Conservation (phyloP, 331 rosid genomes). For the Malus hybrid region DNA sequence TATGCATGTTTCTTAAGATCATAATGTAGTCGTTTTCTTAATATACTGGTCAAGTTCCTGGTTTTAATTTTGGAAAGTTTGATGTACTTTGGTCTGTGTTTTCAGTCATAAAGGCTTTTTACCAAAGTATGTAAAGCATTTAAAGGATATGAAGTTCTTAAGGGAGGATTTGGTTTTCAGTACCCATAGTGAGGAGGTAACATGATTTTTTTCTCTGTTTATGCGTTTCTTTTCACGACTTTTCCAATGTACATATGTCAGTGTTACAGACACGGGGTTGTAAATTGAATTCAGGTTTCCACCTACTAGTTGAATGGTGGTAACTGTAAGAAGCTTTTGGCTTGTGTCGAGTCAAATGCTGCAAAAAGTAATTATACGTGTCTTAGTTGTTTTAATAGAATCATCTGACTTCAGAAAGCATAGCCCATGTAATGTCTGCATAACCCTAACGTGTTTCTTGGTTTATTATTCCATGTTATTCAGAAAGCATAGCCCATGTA, state of each 20-base stretch:
- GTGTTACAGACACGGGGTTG: background rate
- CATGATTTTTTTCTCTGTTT: conserved; percentile 3
- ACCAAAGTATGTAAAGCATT: conserved; percentile 49
- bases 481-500: background rate
- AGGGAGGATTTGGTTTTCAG: conserved; percentile 88
- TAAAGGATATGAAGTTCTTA: conserved; percentile 73
- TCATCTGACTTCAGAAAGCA: background rate
- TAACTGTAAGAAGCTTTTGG: background rate
- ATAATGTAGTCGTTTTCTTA: background rate
- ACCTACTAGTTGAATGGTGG: background rate
- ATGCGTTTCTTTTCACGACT: background rate
- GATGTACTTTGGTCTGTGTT: conserved; percentile 18
- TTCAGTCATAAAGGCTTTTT: conserved; percentile 86
- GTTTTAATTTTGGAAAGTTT: conserved; percentile 1
- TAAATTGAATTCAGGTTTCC: background rate
- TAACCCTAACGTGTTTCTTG: background rate
- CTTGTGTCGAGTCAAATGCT: background rate
- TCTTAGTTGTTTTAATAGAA: background rate
- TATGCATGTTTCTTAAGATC: background rate
- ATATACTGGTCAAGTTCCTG: conserved; percentile 4
- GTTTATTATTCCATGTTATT: background rate
- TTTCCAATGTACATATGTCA: background rate
- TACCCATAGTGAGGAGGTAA: conserved; percentile 85
- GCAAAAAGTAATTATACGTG: background rate
- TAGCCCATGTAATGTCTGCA: background rate